Percentiles rank a stretch among this genome's conserved stretches.
These are phyloP conservation scores for Fusarium sp. DNA, from an alignment of 2,329 filamentous ascomycete genomes.

Conservation along the genomic window DNA sequence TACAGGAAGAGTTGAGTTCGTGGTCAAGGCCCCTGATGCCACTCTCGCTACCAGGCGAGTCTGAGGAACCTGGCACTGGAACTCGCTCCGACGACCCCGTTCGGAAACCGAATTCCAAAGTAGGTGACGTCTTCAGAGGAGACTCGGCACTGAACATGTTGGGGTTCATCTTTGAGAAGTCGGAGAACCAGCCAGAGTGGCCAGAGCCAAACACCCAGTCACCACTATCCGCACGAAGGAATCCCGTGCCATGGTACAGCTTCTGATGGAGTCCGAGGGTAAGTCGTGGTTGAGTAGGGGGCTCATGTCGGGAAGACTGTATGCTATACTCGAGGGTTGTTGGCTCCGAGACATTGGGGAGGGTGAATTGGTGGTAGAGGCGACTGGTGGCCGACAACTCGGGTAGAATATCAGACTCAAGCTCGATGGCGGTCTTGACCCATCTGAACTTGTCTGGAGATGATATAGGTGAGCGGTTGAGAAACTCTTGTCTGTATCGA, in stretches of 20 bases:
- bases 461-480: conserved; percentile 30
- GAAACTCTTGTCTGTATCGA: conserved; percentile 56
- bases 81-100: conserved; percentile 36
- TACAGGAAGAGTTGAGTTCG: conserved; percentile 37
- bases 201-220: conserved; percentile 50
- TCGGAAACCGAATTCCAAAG: conserved; percentile 57
- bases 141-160: conserved; percentile 47
- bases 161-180: conserved; percentile 48
- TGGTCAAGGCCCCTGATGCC: conserved; percentile 55
- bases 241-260: conserved; percentile 51
- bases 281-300: conserved; percentile 42
- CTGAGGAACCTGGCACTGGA: conserved; percentile 19
- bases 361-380: conserved; percentile 49
- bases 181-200: conserved; percentile 49
- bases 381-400: conserved; percentile 52
- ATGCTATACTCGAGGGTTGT: conserved; percentile 53
- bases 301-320: conserved; percentile 38
- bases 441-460: conserved; percentile 34
- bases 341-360: conserved; percentile 46
- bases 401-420: conserved; percentile 52
- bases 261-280: conserved; percentile 51
- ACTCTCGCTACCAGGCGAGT: conserved; percentile 39
- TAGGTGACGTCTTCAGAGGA: conserved; percentile 49
- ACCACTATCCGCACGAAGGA: conserved; percentile 57
- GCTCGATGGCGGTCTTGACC: conserved; percentile 41